Base-by-base conservation (phyloP, 176 grass and related monocot species). In the Lolium multiflorum region DNA sequence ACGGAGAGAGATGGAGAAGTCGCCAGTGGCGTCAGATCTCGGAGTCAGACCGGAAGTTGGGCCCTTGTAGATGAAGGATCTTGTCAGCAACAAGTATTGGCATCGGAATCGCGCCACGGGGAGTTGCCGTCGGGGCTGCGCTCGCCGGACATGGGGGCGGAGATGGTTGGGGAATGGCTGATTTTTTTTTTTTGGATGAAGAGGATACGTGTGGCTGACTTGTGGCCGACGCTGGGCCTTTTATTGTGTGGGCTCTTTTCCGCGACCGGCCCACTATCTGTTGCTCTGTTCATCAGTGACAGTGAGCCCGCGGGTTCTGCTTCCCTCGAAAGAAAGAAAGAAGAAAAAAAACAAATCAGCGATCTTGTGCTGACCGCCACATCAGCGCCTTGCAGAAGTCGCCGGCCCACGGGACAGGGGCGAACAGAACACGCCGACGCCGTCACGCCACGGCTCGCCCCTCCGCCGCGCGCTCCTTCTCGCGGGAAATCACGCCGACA, bases 401-500 rank as follows among this genome's bases (percentile, higher is more conserved):
- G 52, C 41, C 74, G 74, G 80, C 63, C 62, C 61, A 77, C 51
- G 47, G 11, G 51, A 49, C 62, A 69, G 48, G 17, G 1, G 17
- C 3, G 16, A 46, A 41, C 3, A 76, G 74, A 21, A 14, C 51
- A 14, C 51, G 41, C 41, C 52, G 81, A 50, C 81, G n/a, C 74
- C 65, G 74, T 51, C 81, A 44, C 74, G 22, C 13, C 81, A 44
- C 74, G 22, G 13, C 46, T 77, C 86, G 39, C 80, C 14, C 81
- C 63, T 18, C 17, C 14, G 4, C 6, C 50, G 58, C n/a, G 43
- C n/a, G 28, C 66, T 35, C 46, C 44, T 15, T 65, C 78, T 6
- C 78, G 39, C 37, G 21, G 56, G 38, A 79, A 60, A 70, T 20
- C 67, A 70, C 67, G 17, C 67, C 18, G 10, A 21, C 37, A 71